A percentile compares a stretch with the other conserved stretches of the same genome.
Evolutionary conservation across 1,139 yeast species (phyloP).

Genomic region (Geotrichum cucujoidarum): DNA sequence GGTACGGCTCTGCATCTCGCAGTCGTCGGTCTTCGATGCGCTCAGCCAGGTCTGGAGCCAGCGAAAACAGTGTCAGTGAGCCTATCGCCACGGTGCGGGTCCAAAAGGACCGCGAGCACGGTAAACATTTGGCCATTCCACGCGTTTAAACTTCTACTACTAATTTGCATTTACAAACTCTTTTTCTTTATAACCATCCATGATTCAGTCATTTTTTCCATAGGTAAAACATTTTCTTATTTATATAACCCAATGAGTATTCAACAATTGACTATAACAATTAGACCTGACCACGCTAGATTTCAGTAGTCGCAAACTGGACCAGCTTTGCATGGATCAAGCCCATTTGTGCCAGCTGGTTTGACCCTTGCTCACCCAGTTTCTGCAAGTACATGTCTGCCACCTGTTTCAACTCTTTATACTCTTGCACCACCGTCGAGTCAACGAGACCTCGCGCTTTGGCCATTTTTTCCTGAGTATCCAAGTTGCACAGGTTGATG

Average conservation of each 20-base stretch:
- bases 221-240: not conserved
- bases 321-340: not conserved
- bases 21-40: slow-evolving; percentile 7
- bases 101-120: slow-evolving; percentile 7
- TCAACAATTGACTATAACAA: not conserved
- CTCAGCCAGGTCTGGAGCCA: slow-evolving; percentile 3
- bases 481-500: slow-evolving; percentile 1
- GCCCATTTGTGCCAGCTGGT: not conserved
- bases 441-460: not conserved
- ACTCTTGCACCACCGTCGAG: not conserved
- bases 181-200: not conserved
- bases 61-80: slow-evolving; percentile 15
- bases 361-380: not conserved
- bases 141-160: not conserved
- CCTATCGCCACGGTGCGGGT: slow-evolving; percentile 12
- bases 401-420: not conserved
- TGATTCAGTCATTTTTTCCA: not conserved
- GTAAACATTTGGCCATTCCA: not conserved
- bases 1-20: not conserved
- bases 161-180: not conserved
- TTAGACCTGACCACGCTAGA: not conserved
- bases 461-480: not conserved
- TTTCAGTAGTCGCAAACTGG: not conserved
- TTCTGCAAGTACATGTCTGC: slow-evolving; percentile 1
- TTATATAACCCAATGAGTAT: not conserved